phyloP scores from a whole-genome alignment of 148 eudicot genomes.

The Rhododendron mucronatum region DNA sequence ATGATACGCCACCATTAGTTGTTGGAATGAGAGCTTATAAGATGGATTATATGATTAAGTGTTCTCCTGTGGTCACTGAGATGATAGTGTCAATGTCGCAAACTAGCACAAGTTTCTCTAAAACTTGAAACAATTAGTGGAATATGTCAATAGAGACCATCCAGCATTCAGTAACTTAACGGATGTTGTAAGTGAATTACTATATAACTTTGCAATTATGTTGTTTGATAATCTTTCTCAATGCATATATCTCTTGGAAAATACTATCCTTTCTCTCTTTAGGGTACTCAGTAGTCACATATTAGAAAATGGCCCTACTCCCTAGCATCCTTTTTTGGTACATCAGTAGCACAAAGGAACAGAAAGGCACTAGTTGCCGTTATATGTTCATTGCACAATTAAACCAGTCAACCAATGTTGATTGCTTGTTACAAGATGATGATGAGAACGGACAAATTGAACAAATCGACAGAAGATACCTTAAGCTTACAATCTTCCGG shows the following conservation, averaged over 20 bases:
- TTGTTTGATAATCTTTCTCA: background rate
- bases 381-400: background rate
- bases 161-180: background rate
- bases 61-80: background rate
- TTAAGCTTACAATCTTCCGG: conserved; percentile 28
- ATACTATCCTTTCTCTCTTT: background rate
- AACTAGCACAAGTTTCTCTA: background rate
- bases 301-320: background rate
- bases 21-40: background rate
- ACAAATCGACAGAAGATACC: conserved; percentile 16
- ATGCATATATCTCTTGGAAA: background rate
- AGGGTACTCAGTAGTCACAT: background rate
- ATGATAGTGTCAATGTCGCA: background rate
- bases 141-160: background rate
- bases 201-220: background rate
- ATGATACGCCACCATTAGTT: background rate
- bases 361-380: background rate
- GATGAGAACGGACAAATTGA: background rate
- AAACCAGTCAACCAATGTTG: background rate
- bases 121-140: background rate
- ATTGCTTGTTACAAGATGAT: background rate
- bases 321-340: background rate
- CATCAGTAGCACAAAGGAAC: background rate
- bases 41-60: background rate
- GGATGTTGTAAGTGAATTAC: background rate